Conservation (phyloP, 2,329 filamentous ascomycete genomes). For the Pseudomassariella vexata region DNA sequence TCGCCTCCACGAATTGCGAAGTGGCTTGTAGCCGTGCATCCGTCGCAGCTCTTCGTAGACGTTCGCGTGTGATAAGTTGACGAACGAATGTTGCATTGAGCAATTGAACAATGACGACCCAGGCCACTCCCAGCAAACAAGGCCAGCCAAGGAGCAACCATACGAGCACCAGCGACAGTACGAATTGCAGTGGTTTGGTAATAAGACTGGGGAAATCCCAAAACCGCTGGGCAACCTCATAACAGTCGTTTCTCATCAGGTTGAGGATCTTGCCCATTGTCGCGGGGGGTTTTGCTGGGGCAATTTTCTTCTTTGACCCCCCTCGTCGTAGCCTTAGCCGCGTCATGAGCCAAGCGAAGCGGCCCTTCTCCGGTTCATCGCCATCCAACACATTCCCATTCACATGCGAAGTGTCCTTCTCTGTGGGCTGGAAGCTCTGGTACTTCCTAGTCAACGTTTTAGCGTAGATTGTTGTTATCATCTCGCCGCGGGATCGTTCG, state of each 20-base stretch:
- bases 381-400: conserved; percentile 15
- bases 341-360: conserved; percentile 19
- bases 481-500: conserved; percentile 76
- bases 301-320: conserved; percentile 16
- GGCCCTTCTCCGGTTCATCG: conserved; percentile 14
- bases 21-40: conserved; percentile 75
- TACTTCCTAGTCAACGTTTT: conserved; percentile 66
- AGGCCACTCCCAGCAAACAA: conserved; percentile 66
- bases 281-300: conserved; percentile 49
- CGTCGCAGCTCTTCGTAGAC: conserved; percentile 64
- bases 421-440: conserved; percentile 32
- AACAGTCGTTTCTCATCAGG: conserved; percentile 75
- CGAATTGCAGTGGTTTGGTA: conserved; percentile 69
- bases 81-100: conserved; percentile 65
- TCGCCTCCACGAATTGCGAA: conserved; percentile 80
- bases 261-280: conserved; percentile 91
- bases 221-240: conserved; percentile 76
- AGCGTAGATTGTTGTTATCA: conserved; percentile 80
- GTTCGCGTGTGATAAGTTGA: conserved; percentile 62
- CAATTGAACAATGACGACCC: conserved; percentile 62
- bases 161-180: conserved; percentile 67
- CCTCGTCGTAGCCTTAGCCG: conserved; percentile 18
- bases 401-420: conserved; percentile 12
- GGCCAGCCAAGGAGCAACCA: conserved; percentile 77
- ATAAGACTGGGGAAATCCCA: conserved; percentile 81